These are phyloP conservation scores for Durio zibethinus DNA, from an alignment of 345 rosid species.

Conservation along the genomic window DNA sequence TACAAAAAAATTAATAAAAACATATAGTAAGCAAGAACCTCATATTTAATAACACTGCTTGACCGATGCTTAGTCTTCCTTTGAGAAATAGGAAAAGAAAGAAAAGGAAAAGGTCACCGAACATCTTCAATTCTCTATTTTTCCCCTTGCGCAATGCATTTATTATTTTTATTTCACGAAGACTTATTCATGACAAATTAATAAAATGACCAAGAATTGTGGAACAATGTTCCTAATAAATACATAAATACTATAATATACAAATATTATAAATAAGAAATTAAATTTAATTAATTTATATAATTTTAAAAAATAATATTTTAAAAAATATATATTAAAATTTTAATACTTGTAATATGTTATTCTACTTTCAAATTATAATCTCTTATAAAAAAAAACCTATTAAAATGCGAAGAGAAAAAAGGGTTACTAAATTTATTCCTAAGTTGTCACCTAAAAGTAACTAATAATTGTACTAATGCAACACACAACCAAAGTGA, in stretches of 20 bases:
- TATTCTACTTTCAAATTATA: too few species aligned
- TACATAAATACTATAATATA: background rate
- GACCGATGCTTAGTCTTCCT: slow-evolving; percentile 24
- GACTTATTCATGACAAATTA: slow-evolving; percentile 8
- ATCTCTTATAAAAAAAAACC: too few species aligned
- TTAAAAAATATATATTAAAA: too few species aligned
- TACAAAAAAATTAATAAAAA: background rate
- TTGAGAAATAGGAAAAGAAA: too few species aligned
- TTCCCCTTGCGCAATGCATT: background rate
- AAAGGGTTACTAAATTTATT: slow-evolving; percentile 6
- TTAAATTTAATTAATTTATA: too few species aligned
- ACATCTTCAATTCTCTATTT: background rate
- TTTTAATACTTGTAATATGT: too few species aligned
- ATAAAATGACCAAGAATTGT: slow-evolving; percentile 20
- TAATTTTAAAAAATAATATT: too few species aligned
- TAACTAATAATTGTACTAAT: background rate
- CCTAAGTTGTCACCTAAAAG: slow-evolving; percentile 4
- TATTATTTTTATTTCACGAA: background rate
- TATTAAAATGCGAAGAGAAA: background rate
- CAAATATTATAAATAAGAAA: too few species aligned
- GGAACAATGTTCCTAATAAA: slow-evolving; percentile 7
- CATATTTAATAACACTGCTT: slow-evolving; percentile 11
- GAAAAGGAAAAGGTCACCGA: slow-evolving; percentile 1
- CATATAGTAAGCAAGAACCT: background rate
- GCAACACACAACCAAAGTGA: background rate